phyloP scores from a whole-genome alignment of 2,329 filamentous ascomycete genomes.

The Chalaropsis thielavioides region DNA sequence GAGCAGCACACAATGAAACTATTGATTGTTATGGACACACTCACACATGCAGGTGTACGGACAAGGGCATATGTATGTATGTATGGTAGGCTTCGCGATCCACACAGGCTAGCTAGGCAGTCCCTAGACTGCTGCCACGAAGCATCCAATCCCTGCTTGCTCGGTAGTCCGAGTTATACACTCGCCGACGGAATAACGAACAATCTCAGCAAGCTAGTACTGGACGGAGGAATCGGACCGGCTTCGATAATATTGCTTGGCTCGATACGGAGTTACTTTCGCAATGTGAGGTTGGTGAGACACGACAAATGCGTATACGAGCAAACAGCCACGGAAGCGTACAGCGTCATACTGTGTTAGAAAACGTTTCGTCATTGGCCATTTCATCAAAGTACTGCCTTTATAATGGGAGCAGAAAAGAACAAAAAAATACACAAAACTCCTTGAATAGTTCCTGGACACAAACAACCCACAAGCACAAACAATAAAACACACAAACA shows the following conservation, averaged over 20 bases:
- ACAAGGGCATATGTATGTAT: background rate
- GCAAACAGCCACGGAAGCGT: background rate
- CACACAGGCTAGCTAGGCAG: background rate
- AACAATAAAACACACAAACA: conserved; percentile 7
- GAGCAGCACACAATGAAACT: no score
- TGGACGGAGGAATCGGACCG: background rate
- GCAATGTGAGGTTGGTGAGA: background rate
- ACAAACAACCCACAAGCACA: background rate
- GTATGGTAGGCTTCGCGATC: background rate
- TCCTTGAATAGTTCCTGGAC: background rate
- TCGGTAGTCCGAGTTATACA: background rate
- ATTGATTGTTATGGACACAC: no score
- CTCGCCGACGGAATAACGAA: background rate
- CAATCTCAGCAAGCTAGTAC: background rate
- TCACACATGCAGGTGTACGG: background rate
- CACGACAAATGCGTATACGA: background rate
- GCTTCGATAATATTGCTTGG: background rate
- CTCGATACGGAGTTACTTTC: background rate
- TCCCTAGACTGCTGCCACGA: background rate
- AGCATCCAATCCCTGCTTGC: background rate
- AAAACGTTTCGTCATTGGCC: conserved; percentile 1
- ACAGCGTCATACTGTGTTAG: background rate
- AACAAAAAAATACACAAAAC: background rate
- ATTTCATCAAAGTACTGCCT: conserved; percentile 12
- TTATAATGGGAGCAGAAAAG: background rate